Percentiles rank a stretch among this genome's conserved stretches.
phyloP scores from a whole-genome alignment of 2,329 filamentous ascomycete species.

The Cryoendolithus antarcticus region DNA sequence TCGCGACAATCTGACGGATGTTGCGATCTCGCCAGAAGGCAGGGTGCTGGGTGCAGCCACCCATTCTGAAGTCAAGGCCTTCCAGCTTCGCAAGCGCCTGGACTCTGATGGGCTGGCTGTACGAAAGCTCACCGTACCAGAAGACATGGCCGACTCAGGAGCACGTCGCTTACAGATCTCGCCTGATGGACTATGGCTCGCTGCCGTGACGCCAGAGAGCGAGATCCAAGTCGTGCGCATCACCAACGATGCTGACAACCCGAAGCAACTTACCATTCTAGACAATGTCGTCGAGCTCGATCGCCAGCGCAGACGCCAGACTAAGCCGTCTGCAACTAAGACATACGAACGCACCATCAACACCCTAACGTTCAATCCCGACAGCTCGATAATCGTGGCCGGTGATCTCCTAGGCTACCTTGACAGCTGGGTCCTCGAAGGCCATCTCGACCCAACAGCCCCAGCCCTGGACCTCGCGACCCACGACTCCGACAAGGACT shows the following conservation, averaged over 20 bases:
- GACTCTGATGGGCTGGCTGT: conserved; percentile 44
- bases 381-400: conserved; percentile 66
- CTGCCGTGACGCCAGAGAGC: conserved; percentile 36
- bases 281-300: conserved; percentile 27
- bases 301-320: conserved; percentile 22
- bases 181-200: conserved; percentile 58
- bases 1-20: conserved; percentile 60
- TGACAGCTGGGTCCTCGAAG: conserved; percentile 70
- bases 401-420: conserved; percentile 75
- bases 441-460: conserved; percentile 38
- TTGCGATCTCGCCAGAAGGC: conserved; percentile 63
- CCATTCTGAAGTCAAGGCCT: conserved; percentile 16
- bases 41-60: conserved; percentile 55
- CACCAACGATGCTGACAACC: conserved; percentile 29
- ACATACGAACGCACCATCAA: conserved; percentile 69
- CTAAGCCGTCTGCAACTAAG: conserved; percentile 31
- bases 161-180: conserved; percentile 60
- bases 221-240: conserved; percentile 36
- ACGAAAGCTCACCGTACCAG: conserved; percentile 55
- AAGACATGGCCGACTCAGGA: conserved; percentile 45
- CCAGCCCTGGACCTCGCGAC: conserved; percentile 26
- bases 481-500: conserved; percentile 17
- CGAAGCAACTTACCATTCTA: conserved; percentile 27
- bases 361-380: conserved; percentile 63
- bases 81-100: conserved; percentile 16